Conservation (phyloP, 495 filamentous ascomycete species). For the Podospora comata region DNA sequence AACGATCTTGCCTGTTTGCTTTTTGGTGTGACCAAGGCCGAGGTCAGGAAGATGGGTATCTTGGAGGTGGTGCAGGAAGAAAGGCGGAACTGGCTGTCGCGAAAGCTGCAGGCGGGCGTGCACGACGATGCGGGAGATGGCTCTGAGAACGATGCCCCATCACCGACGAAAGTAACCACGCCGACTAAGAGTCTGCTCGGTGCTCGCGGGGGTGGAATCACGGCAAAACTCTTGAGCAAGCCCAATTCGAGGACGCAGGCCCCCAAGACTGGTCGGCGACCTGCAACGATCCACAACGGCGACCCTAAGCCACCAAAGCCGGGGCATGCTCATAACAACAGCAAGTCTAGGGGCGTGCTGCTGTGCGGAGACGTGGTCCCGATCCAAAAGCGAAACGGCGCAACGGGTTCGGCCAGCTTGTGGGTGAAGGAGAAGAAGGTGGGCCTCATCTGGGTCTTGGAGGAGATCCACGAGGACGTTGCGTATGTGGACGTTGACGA, state of each 20-base stretch:
- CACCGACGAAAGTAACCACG: constrained; percentile 45
- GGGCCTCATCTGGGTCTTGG: constrained; percentile 93
- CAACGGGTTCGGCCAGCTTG: constrained; percentile 84
- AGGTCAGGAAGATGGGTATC: constrained; percentile 92
- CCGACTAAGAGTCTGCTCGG: constrained; percentile 52
- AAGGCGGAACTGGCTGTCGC: constrained; percentile 82
- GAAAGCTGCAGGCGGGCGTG: constrained; percentile 63
- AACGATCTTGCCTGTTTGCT: constrained; percentile 95
- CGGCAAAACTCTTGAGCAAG: constrained; percentile 81
- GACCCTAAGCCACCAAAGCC: constrained; percentile 61
- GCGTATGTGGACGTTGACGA: constrained; percentile 69
- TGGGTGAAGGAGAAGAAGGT: constrained; percentile 98
- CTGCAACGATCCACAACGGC: constrained; percentile 72
- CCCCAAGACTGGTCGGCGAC: constrained; percentile 48
- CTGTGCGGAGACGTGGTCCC: constrained; percentile 96
- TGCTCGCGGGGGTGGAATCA: constrained; percentile 69
- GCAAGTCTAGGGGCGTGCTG: constrained; percentile 84
- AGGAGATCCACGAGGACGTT: constrained; percentile 95
- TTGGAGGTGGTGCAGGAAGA: constrained; percentile 90
- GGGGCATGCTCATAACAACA: constrained; percentile 46
- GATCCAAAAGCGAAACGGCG: constrained; percentile 85
- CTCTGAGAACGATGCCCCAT: constrained; percentile 39
- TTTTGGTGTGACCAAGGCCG: constrained; percentile 90
- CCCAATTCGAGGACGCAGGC: constrained; percentile 66
- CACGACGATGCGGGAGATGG: constrained; percentile 43